Conservation (phyloP, 2,329 filamentous ascomycete genomes). For the Pseudogymnoascus sp. region DNA sequence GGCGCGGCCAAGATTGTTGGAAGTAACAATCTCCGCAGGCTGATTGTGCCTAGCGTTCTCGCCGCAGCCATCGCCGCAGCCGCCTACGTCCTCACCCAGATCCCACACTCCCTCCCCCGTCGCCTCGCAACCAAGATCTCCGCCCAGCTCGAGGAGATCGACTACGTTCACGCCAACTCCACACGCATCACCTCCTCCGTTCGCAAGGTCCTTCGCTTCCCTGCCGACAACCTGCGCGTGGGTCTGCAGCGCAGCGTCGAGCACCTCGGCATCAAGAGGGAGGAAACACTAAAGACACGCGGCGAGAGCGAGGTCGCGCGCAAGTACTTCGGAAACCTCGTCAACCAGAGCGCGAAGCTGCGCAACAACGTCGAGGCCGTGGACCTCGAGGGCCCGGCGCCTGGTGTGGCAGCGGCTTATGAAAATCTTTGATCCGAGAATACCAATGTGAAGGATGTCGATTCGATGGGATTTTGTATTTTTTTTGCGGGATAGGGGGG, state of each 20-base stretch:
- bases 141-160: conserved; percentile 68
- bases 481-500: neutral
- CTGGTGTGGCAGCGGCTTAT: conserved; percentile 28
- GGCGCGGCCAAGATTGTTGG: conserved; percentile 75
- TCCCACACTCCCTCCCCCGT: conserved; percentile 80
- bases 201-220: conserved; percentile 79
- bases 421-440: conserved; percentile 21
- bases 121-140: conserved; percentile 82
- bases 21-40: conserved; percentile 68
- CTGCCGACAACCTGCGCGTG: conserved; percentile 77
- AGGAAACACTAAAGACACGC: conserved; percentile 75
- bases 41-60: conserved; percentile 74
- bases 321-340: conserved; percentile 85
- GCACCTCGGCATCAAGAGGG: conserved; percentile 67
- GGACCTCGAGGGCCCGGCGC: conserved; percentile 29
- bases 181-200: conserved; percentile 77
- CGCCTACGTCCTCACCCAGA: conserved; percentile 76
- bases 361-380: conserved; percentile 32
- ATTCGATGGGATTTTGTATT: neutral
- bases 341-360: conserved; percentile 55
- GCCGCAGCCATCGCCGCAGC: conserved; percentile 66
- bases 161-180: conserved; percentile 89
- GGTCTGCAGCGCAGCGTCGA: conserved; percentile 80
- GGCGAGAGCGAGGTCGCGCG: conserved; percentile 77
- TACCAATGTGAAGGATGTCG: neutral